A percentile compares a stretch with the other conserved stretches of the same genome.
phyloP scores from a whole-genome alignment of 2,329 filamentous ascomycete species.

The Trichoderma breve region DNA sequence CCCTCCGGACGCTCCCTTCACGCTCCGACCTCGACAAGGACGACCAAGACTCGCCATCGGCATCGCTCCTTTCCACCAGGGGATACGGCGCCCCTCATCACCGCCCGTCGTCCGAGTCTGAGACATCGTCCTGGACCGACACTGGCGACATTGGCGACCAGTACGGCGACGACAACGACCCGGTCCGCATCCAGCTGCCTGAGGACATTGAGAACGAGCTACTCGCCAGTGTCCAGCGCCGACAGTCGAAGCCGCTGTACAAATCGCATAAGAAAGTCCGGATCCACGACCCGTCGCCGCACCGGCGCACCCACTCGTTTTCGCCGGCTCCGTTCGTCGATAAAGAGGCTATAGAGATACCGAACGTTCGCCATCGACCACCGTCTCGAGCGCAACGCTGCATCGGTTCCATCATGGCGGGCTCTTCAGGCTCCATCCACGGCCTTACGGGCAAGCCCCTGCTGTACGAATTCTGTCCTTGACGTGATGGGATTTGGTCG shows the following conservation, averaged over 20 bases:
- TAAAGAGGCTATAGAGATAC: slow-evolving; percentile 82
- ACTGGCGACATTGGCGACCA: slow-evolving; percentile 94
- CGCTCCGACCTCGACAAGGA: slow-evolving; percentile 37
- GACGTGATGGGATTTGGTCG: slow-evolving; percentile 13
- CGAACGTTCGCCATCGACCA: slow-evolving; percentile 60
- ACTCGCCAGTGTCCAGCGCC: slow-evolving; percentile 50
- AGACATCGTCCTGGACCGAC: slow-evolving; percentile 81
- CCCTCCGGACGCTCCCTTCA: slow-evolving; percentile 69
- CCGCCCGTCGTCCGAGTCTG: slow-evolving; percentile 57
- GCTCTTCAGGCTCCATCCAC: slow-evolving; percentile 72
- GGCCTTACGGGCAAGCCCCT: slow-evolving; percentile 95
- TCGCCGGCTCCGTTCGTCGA: slow-evolving; percentile 46
- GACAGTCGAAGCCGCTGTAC: slow-evolving; percentile 40
- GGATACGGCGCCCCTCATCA: slow-evolving; percentile 43
- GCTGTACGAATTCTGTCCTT: slow-evolving; percentile 57
- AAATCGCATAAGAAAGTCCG: slow-evolving; percentile 61
- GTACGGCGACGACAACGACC: slow-evolving; percentile 78
- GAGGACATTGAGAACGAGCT: slow-evolving; percentile 63
- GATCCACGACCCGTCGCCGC: slow-evolving; percentile 55
- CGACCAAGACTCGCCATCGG: slow-evolving; percentile 43
- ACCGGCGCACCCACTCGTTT: slow-evolving; percentile 36
- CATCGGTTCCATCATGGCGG: slow-evolving; percentile 82
- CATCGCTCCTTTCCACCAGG: slow-evolving; percentile 36
- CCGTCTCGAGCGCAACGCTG: slow-evolving; percentile 67
- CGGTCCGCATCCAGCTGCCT: slow-evolving; percentile 68